Base-by-base conservation (phyloP, 305 asterid genomes). In the Solanum hybrid region DNA sequence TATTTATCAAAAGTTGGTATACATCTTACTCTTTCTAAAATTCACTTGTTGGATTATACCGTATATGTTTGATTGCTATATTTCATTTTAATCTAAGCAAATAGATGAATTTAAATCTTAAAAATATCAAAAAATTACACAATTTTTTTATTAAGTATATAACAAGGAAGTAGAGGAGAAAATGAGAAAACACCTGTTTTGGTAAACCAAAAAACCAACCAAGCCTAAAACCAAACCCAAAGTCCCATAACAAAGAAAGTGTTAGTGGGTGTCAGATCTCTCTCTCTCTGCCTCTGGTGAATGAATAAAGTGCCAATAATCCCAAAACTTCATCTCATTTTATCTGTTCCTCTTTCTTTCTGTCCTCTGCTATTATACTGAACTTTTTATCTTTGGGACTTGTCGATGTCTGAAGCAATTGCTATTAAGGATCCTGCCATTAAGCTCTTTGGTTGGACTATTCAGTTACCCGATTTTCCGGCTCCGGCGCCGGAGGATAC, bases 401-500 rank as follows among this genome's bases (percentile, higher is more conserved):
- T 75, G 88, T 81, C 51, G 57, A 92, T 93, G 94, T 90, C 92
- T 85, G 94, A 91, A 67, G 89, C 35, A 3, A 85, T 61, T 79
- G 75, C 69, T 37, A 61, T 20, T 36, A 93, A 88, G 89, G 94
- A 93, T 79, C 92, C 93, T 5, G 93, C 91, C 39, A 93, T 93
- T 57, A 93, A 93, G 93, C 98, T 97, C 89, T 97, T 97, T 89
- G 99, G 99, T 28, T 91, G 91, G 90, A 97, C 98, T 71, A 97
- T 97, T 91, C 92, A 91, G 83, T 92, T 95, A 88, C 96, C 96
- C 91, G 96, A 93, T 33, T 88, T 87, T 64, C 75, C 90, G 37
- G 67, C 89, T n/a, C 87, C 92, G 89, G 86, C 80, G 51, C 40
- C 71, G 92, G 89, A 91, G 82, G 90, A 88, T 71, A 85, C 89